Base-by-base conservation (phyloP, 139 green algal genomes). In the Chlamydomonas sp. region DNA sequence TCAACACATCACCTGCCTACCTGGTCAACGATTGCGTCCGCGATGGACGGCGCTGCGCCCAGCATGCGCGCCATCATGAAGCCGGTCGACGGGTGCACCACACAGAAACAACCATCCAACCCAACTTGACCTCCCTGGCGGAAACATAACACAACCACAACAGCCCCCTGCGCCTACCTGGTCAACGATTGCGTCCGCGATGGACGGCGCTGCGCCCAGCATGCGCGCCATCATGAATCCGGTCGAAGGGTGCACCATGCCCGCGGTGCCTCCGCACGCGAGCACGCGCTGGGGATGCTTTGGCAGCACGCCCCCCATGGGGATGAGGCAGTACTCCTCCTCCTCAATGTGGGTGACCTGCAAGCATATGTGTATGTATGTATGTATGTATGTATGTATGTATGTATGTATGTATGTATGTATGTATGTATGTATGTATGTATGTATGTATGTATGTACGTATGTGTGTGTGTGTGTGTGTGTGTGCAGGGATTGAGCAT, bases 251-350 rank as follows among this genome's bases (percentile, higher is more conserved):
- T 97, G 90, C 58, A 97, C 90, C 90, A 96, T 93, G 72, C 95
- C 95, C 1, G 85, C 95, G 0, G 93, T 97, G 34, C 95, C 95
- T 2, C 95, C 95, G 29, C 98, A 81, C n/a, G 89, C 95, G 36
- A 99, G 75, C 59, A 95, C 88, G 3, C 93, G 85, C 81, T 99
- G 95, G 22, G 92, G 92, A n/a, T 96, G 79, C 13, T 49, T 75
- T 0, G 95, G 95, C 78, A 99, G 77, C n/a, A 93, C 89, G 16
- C 95, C 91, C 13, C 95, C 95, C 95, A 99, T 99, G 26, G 95
- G 95, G 43, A 99, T 99, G 29, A 96, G 73, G 78, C 95, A 99
- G 66, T 94, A 98, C 87, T 99, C 94, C 79, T 98, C 92, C 74
- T 98, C 94, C 71, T 93, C 81, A 3, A 97, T 79, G 0, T 59